Base-by-base conservation (phyloP, 805 yeast genomes). In the Lipomyces chichibuensis region DNA sequence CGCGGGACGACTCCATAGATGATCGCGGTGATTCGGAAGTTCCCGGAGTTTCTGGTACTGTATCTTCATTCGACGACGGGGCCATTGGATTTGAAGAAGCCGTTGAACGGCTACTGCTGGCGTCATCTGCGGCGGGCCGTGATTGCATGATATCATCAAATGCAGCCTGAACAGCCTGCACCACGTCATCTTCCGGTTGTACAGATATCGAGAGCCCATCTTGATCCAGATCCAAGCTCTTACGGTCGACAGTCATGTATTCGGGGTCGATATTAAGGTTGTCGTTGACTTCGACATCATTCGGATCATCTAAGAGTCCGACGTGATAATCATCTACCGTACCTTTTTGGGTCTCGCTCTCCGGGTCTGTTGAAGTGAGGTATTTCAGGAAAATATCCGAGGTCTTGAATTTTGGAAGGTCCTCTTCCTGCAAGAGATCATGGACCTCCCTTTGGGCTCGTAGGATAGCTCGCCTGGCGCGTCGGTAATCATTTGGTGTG, bases 101-200 rank as follows among this genome's bases (percentile, higher is more conserved):
- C 4, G 58, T 66, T 2, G 68, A 65, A 6, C 49, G 37, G 35
- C 58, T 65, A 57, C 71, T 67, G 32, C 69, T 65, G 17, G 68
- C 64, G 29, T 67, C 71, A 39, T 65, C 71, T 2, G 57, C 59
- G 14, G 64, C 53, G 9, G 71, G 71, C 37, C 65, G 57, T 33
- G 68, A 65, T 33, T 70, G 73, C 74, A 77, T 74, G 35, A 88
- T 87, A 69, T 87, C 85, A 33, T 83, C 84, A 64, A 89, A 82
- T 2, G 90, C 92, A 74, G 85, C 87, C 73, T 88, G 90, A 23
- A 88, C 89, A 0, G 91, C 91, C 62, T 81, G 80, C 4, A 87
- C 76, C 0, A 84, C 88, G 35, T 66, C 70, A 14, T 71, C 72
- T n/a, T 72, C 73, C 11, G 71, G 71, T 35, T 72, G 75, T 20